These are phyloP conservation scores for Clausena lansium DNA, from an alignment of 345 rosid genomes.

Conservation along the genomic window DNA sequence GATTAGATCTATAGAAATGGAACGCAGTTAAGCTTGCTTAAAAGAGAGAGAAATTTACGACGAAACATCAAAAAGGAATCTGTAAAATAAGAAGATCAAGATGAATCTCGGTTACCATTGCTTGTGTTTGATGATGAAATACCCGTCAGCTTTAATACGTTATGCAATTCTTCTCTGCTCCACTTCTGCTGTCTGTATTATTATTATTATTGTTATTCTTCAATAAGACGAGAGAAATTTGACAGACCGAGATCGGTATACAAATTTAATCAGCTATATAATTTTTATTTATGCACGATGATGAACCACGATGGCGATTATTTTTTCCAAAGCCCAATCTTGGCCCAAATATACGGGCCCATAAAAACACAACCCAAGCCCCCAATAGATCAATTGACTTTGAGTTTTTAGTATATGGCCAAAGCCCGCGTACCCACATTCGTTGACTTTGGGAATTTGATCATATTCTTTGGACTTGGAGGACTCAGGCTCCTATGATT, in stretches of 20 bases:
- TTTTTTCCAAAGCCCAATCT: neutral
- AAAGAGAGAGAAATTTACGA: neutral
- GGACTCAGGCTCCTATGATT: too few species aligned
- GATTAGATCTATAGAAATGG: neutral
- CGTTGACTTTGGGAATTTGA: too few species aligned
- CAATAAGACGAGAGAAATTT: neutral
- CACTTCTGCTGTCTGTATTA: neutral
- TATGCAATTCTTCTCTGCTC: neutral
- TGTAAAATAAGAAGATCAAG: neutral
- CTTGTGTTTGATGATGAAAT: neutral
- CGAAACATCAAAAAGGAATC: neutral
- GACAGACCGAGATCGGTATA: too few species aligned
- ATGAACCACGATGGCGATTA: neutral
- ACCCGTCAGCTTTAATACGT: neutral
- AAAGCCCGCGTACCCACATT: too few species aligned
- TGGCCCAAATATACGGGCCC: too few species aligned
- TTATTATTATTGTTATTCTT: neutral
- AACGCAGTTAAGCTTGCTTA: neutral
- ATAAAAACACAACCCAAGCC: too few species aligned
- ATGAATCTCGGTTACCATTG: constrained; percentile 1
- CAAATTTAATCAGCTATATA: too few species aligned
- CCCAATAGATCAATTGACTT: too few species aligned
- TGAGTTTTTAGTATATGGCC: too few species aligned
- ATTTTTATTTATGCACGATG: neutral
- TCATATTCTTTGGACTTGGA: too few species aligned